Conservation (phyloP, 148 eudicot species). For the Chenopodium suecicum region DNA sequence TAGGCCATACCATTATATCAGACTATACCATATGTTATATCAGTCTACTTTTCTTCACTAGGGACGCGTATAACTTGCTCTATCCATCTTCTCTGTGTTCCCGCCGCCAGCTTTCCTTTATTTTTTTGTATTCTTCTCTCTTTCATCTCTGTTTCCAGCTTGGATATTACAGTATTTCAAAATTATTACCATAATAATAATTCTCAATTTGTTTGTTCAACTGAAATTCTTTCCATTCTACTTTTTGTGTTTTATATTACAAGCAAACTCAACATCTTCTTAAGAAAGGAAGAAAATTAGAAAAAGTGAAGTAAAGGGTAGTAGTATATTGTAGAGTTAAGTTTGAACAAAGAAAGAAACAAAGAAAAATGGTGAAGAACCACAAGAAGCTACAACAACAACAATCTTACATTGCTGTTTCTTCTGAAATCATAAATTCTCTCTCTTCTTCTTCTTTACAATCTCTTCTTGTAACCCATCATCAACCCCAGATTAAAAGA, state of each 20-base stretch:
- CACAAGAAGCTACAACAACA: slow-evolving; percentile 34
- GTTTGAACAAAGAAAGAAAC: background rate
- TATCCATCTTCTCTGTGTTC: background rate
- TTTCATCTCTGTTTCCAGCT: background rate
- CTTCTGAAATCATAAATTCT: slow-evolving; percentile 66
- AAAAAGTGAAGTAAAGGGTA: background rate
- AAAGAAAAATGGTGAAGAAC: slow-evolving; percentile 10
- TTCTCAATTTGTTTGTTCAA: background rate
- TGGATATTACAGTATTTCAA: background rate
- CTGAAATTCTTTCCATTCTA: background rate
- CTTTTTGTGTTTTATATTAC: too few relatives aligned
- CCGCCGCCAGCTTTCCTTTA: background rate
- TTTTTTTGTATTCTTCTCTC: background rate
- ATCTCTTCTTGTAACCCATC: slow-evolving; percentile 34
- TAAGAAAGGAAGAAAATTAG: background rate
- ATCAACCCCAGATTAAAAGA: slow-evolving; percentile 45
- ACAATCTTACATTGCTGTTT: slow-evolving; percentile 66
- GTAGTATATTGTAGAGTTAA: background rate
- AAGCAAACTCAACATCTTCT: too few relatives aligned
- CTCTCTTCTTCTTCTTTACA: slow-evolving; percentile 65
- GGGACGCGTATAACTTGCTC: slow-evolving; percentile 15
- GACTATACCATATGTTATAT: too few relatives aligned
- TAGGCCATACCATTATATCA: too few relatives aligned
- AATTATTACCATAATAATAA: background rate
- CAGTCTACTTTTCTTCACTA: background rate